Percentiles rank a stretch among this genome's conserved stretches.
Conservation (phyloP, 2,329 filamentous ascomycete species). For the Fusarium foetens region DNA sequence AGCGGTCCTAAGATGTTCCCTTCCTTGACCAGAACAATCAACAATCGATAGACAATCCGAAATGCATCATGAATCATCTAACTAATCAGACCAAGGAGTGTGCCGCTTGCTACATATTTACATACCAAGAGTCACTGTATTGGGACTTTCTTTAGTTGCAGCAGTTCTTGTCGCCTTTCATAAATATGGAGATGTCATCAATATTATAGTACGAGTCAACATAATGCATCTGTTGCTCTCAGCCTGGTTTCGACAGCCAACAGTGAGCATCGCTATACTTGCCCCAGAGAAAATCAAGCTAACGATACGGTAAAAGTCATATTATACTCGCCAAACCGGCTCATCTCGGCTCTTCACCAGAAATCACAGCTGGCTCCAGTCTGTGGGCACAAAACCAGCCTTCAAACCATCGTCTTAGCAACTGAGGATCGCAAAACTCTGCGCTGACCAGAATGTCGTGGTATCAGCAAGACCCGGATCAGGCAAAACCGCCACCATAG, state of each 20-base stretch:
- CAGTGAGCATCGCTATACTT: constrained; percentile 6
- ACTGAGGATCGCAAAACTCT: constrained; percentile 35
- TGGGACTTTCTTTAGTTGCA: too few relatives aligned
- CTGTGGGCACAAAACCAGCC: neutral
- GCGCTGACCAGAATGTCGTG: constrained; percentile 43
- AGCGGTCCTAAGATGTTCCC: constrained; percentile 10
- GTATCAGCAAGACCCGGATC: constrained; percentile 49
- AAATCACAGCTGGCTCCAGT: neutral
- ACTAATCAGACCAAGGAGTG: neutral
- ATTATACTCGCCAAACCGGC: neutral
- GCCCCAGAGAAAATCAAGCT: neutral
- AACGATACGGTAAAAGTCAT: neutral
- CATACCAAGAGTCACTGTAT: too few relatives aligned
- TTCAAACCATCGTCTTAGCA: constrained; percentile 44
- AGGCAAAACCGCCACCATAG: constrained; percentile 48
- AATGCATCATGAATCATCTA: neutral
- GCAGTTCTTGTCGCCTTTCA: neutral
- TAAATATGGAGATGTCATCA: constrained; percentile 4
- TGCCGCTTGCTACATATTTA: neutral
- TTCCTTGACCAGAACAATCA: neutral
- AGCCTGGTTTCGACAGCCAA: neutral
- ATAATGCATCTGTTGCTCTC: neutral
- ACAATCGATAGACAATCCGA: neutral
- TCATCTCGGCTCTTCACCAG: neutral
- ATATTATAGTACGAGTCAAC: neutral